A percentile compares a stretch with the other conserved stretches of the same genome.
Conservation (phyloP, 257 asterid species). For the Nicotiana attenuata region DNA sequence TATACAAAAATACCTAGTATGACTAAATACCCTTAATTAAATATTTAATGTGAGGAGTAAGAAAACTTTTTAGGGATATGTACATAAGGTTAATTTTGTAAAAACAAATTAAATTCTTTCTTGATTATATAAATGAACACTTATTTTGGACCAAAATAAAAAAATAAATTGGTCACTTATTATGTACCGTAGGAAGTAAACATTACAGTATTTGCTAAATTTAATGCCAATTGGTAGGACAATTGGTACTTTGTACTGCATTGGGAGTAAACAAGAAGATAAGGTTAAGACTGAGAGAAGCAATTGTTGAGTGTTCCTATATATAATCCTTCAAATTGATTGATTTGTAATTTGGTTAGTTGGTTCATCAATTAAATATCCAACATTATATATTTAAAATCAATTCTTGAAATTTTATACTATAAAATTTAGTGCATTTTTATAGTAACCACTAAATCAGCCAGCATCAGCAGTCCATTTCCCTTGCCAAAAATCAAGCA, state of each 20-base stretch:
- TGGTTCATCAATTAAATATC: background rate
- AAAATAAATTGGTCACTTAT: no score
- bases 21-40: no score
- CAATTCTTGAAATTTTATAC: background rate
- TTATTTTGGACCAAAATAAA: no score
- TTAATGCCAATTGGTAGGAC: background rate
- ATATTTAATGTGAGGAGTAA: no score
- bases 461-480: background rate
- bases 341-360: background rate
- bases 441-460: background rate
- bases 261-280: background rate
- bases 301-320: background rate
- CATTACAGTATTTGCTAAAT: background rate
- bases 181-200: no score
- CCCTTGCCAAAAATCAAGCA: background rate
- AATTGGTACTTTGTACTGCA: background rate
- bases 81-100: no score
- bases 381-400: background rate
- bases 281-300: background rate
- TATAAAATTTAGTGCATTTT: background rate
- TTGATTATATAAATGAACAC: no score
- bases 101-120: no score
- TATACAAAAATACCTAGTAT: no score
- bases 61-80: no score
- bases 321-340: background rate